phyloP scores from a whole-genome alignment of 305 asterid genomes.

The Fraxinus angustifolia region DNA sequence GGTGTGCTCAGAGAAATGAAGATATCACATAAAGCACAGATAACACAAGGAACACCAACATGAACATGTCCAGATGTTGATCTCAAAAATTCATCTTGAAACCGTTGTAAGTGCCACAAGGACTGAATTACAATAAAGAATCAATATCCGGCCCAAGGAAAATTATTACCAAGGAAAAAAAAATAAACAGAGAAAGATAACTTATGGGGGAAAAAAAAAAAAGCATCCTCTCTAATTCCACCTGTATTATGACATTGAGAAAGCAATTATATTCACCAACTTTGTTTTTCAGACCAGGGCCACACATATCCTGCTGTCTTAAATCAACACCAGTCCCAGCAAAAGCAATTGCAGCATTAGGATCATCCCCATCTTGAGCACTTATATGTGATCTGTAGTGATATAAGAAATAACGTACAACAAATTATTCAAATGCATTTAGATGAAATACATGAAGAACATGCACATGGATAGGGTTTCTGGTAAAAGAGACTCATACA shows the following conservation, averaged over 20 bases:
- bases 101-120: conserved; percentile 77
- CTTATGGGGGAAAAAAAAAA: not conserved
- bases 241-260: conserved; percentile 96
- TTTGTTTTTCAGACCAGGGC: conserved; percentile 85
- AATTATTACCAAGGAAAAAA: conserved; percentile 9
- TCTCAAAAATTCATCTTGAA: conserved; percentile 76
- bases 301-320: conserved; percentile 50
- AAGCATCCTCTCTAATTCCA: conserved; percentile 21
- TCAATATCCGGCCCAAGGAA: conserved; percentile 18
- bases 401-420: not conserved
- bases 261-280: conserved; percentile 93
- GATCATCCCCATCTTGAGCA: conserved; percentile 44
- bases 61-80: conserved; percentile 70
- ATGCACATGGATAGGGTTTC: not conserved
- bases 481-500: conserved; percentile 38
- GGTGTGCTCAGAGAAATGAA: conserved; percentile 67
- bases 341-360: conserved; percentile 27
- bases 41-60: conserved; percentile 92
- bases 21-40: conserved; percentile 74
- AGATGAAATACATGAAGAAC: conserved; percentile 11
- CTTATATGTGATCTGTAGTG: conserved; percentile 56
- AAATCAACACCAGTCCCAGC: conserved; percentile 1
- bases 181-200: conserved; percentile 4
- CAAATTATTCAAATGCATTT: not conserved
- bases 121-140: conserved; percentile 49